phyloP scores from a whole-genome alignment of 148 eudicot genomes.

The Amaranthus cruentus region DNA sequence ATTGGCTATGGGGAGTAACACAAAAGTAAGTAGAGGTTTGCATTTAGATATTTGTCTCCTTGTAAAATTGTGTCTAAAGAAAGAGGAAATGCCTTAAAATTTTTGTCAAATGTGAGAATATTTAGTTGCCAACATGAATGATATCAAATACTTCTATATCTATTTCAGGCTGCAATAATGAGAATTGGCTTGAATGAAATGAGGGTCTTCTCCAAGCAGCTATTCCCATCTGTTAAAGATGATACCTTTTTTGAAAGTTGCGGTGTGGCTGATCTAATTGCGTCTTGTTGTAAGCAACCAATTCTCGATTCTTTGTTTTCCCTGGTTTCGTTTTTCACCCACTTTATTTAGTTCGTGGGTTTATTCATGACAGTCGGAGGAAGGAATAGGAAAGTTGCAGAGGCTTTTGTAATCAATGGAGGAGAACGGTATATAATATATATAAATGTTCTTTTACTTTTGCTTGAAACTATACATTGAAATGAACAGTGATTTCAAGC shows the following conservation, averaged over 20 bases:
- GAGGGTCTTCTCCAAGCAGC: constrained; percentile 88
- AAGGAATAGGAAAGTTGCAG: constrained; percentile 88
- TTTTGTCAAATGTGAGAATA: not conserved
- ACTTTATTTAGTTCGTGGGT: not conserved
- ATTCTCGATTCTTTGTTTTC: not conserved
- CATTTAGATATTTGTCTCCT: not conserved
- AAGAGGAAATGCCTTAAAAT: not conserved
- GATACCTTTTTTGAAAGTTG: constrained; percentile 94
- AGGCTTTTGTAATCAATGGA: constrained; percentile 82
- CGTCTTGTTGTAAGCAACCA: constrained; percentile 78
- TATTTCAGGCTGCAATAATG: constrained; percentile 88
- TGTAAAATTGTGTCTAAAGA: not conserved
- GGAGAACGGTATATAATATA: constrained; percentile 52
- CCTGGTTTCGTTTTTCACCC: not conserved
- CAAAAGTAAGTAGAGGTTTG: constrained; percentile 50
- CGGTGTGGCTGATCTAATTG: constrained; percentile 94
- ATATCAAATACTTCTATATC: not conserved
- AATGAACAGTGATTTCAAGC: not conserved
- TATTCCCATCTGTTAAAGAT: constrained; percentile 79
- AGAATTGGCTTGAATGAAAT: constrained; percentile 96
- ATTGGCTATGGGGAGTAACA: constrained; percentile 88
- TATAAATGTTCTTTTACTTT: not conserved
- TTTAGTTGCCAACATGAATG: not conserved
- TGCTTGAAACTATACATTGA: not conserved
- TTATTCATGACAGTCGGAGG: constrained; percentile 69